Conservation (phyloP, 345 rosid species). For the Eucalyptus camaldulensis region DNA sequence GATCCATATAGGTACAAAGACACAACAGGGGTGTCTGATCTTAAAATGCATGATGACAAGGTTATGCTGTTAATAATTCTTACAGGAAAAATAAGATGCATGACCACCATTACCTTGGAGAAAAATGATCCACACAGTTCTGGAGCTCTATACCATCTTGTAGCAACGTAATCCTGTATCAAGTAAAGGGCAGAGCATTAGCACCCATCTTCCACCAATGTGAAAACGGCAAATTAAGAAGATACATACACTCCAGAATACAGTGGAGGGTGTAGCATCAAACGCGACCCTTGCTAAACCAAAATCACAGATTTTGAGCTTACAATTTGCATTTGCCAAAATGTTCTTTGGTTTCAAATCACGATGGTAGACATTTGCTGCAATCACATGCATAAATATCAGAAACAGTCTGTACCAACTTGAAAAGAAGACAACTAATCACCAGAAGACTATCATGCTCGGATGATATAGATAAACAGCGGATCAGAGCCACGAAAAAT, state of each 20-base stretch:
- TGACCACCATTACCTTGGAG: slow-evolving; percentile 44
- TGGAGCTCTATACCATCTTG: slow-evolving; percentile 97
- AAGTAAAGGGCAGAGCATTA: not conserved
- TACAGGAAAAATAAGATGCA: not conserved
- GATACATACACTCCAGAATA: slow-evolving; percentile 77
- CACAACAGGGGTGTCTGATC: not conserved
- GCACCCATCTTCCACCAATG: not conserved
- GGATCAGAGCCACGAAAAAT: not conserved
- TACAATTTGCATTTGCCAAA: slow-evolving; percentile 90
- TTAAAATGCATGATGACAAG: not conserved
- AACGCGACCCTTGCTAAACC: slow-evolving; percentile 90
- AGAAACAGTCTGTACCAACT: not conserved
- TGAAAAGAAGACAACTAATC: not conserved
- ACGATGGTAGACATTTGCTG: slow-evolving; percentile 87
- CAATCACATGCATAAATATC: slow-evolving; percentile 2
- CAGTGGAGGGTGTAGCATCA: slow-evolving; percentile 53
- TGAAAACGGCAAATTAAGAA: no score
- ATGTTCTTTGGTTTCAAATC: slow-evolving; percentile 93
- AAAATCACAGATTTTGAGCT: slow-evolving; percentile 94
- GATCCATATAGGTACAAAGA: not conserved
- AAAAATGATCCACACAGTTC: slow-evolving; percentile 91
- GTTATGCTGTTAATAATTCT: not conserved
- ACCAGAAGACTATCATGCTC: not conserved
- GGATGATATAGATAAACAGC: not conserved
- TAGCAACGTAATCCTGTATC: slow-evolving; percentile 78